Evolutionary conservation across 257 asterid species (phyloP).

Genomic region (Lithospermum erythrorhizon): DNA sequence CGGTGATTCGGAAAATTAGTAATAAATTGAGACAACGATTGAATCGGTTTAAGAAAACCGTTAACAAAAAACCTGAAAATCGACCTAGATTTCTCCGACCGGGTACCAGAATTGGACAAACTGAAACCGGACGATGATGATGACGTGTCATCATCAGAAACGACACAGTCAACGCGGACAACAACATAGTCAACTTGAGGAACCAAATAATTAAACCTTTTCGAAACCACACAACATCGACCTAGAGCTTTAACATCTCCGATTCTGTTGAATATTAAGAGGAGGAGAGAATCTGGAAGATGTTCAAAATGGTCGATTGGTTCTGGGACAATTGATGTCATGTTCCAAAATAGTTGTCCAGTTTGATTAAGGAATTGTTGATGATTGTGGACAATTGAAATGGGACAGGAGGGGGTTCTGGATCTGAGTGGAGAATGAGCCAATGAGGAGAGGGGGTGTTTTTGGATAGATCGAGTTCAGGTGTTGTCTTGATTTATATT

Average conservation of each 20-base stretch:
- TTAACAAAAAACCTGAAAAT: slow-evolving; percentile 38
- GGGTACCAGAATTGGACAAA: no score
- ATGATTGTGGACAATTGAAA: no score
- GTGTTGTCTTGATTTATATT: no score
- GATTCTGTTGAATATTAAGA: slow-evolving; percentile 72
- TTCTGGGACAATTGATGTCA: slow-evolving; percentile 31
- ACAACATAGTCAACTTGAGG: slow-evolving; percentile 77
- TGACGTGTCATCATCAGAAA: slow-evolving; percentile 57
- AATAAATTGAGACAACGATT: slow-evolving; percentile 57
- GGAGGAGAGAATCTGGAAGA: slow-evolving; percentile 58
- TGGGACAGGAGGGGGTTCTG: no score
- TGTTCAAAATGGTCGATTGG: slow-evolving; percentile 69
- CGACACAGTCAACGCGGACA: slow-evolving; percentile 91
- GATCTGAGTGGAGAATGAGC: no score
- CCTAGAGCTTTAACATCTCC: slow-evolving; percentile 87
- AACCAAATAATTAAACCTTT: slow-evolving; percentile 58
- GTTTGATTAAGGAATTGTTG: no score
- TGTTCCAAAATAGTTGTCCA: no score
- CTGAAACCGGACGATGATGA: no score
- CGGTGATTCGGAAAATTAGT: no score
- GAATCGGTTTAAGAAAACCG: slow-evolving; percentile 61
- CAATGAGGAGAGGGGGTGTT: no score
- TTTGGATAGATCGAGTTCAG: no score
- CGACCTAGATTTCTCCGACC: slow-evolving; percentile 37
- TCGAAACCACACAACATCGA: slow-evolving; percentile 69